Conservation (phyloP, 1,139 yeast genomes). For the Blastobotrys serpentis region DNA sequence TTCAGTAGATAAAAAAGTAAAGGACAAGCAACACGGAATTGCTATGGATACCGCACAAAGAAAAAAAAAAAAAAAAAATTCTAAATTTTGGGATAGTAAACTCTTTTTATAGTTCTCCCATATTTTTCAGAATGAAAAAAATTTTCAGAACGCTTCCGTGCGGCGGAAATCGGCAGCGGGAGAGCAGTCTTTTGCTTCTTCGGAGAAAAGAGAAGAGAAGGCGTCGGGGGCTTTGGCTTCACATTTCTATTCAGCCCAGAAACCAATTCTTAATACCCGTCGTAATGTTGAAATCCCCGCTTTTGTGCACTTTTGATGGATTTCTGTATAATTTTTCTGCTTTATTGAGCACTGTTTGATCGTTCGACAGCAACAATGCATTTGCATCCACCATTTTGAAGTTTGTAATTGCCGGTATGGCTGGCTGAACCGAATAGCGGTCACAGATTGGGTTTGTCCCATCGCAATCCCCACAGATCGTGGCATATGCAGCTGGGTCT, state of each 20-base stretch:
- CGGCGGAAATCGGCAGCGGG: neutral
- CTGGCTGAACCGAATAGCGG: neutral
- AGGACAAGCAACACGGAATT: constrained; percentile 64
- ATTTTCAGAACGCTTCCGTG: neutral
- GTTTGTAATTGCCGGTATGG: neutral
- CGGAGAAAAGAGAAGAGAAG: too few species aligned
- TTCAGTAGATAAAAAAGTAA: constrained; percentile 40
- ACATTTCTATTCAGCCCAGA: too few species aligned
- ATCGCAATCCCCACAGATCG: neutral
- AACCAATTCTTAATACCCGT: too few species aligned
- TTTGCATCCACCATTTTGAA: neutral
- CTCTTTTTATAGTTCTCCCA: neutral
- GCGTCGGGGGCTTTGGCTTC: too few species aligned
- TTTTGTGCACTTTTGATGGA: too few species aligned
- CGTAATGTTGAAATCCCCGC: too few species aligned
- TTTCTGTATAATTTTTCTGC: too few species aligned
- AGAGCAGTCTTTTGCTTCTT: too few species aligned
- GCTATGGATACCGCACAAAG: constrained; percentile 71
- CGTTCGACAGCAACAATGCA: neutral
- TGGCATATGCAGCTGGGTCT: neutral
- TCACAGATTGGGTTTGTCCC: neutral
- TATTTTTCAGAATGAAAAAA: neutral
- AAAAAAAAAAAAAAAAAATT: constrained; percentile 31
- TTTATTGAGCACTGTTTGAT: neutral
- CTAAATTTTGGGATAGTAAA: neutral